phyloP scores from a whole-genome alignment of 108 stramenopile species.

The Fistulifera solaris region DNA sequence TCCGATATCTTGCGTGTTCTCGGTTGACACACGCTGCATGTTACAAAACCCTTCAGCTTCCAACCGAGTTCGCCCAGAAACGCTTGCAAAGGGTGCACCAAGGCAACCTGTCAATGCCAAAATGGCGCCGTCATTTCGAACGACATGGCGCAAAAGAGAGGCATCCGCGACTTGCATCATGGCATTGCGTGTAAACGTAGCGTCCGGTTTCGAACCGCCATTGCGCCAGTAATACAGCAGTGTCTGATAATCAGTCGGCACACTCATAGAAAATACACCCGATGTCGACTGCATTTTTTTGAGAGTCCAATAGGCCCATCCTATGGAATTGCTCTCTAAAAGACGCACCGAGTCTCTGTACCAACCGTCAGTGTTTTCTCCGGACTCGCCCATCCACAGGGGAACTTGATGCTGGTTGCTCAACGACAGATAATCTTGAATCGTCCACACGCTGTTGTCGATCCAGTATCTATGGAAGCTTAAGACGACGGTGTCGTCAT shows the following conservation, averaged over 20 bases:
- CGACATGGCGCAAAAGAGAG: not conserved
- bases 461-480: slow-evolving; percentile 4
- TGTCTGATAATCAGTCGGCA: not conserved
- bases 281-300: slow-evolving; percentile 1
- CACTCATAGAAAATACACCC: not conserved
- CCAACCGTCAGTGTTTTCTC: not conserved
- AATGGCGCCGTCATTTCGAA: slow-evolving; percentile 3
- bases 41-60: slow-evolving; percentile 2
- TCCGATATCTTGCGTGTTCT: not conserved
- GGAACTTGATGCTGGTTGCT: not conserved
- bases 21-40: not conserved
- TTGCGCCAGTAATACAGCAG: slow-evolving; percentile 1
- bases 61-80: not conserved
- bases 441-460: not conserved
- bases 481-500: not conserved
- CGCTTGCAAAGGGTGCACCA: not conserved
- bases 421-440: not conserved
- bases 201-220: too few species aligned
- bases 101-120: not conserved
- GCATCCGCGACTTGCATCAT: not conserved
- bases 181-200: too few species aligned
- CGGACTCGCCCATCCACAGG: slow-evolving; percentile 2
- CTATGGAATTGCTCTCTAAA: not conserved
- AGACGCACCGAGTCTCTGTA: not conserved
- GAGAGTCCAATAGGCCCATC: not conserved